A percentile compares a stretch with the other conserved stretches of the same genome.
Conservation (phyloP, 1,139 yeast genomes). For the Blastobotrys arbuscula region DNA sequence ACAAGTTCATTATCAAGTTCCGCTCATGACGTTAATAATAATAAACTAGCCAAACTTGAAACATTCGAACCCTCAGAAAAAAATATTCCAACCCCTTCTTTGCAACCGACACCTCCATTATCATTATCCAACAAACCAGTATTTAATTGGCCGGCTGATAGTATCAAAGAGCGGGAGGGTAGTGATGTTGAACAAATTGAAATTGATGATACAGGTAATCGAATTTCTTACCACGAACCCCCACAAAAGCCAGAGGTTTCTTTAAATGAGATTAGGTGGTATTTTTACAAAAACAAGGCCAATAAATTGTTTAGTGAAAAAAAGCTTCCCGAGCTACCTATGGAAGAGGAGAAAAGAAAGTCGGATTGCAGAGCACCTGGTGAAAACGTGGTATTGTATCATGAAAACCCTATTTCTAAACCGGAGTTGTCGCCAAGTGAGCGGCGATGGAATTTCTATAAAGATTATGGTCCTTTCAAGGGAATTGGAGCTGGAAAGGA, state of each 20-base stretch:
- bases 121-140: not conserved
- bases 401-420: not conserved
- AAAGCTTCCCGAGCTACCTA: not conserved
- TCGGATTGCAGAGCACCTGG: not conserved
- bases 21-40: too few relatives aligned
- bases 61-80: not conserved
- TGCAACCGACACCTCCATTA: not conserved
- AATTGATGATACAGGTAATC: not conserved
- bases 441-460: not conserved
- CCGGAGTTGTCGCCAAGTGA: slow-evolving; percentile 1
- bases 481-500: not conserved
- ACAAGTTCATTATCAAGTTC: too few relatives aligned
- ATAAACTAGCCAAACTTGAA: too few relatives aligned
- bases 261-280: not conserved
- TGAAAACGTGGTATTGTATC: not conserved
- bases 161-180: too few relatives aligned
- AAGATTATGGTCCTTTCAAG: not conserved
- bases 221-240: not conserved
- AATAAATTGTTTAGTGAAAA: not conserved
- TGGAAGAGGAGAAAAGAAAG: not conserved
- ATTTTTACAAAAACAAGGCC: not conserved
- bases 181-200: not conserved
- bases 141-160: too few relatives aligned
- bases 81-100: not conserved
- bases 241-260: slow-evolving; percentile 1